A percentile compares a stretch with the other conserved stretches of the same genome.
phyloP scores from a whole-genome alignment of 2,329 filamentous ascomycete genomes.

The Madurella fahalii region DNA sequence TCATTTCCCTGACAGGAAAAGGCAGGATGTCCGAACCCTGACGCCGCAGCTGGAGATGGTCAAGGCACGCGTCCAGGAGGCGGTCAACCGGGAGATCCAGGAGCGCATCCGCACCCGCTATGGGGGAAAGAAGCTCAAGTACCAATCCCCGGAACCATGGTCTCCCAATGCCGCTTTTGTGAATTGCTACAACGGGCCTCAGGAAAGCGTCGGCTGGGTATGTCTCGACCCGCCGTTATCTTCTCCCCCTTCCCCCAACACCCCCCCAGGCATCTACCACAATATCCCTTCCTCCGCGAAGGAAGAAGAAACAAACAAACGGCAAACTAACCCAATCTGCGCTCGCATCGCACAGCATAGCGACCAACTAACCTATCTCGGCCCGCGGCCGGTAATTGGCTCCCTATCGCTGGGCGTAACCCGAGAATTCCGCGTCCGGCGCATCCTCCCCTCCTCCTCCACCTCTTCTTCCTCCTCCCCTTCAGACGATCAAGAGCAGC shows the following conservation, averaged over 20 bases:
- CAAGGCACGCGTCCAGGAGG: conserved; percentile 63
- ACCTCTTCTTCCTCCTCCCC: background rate
- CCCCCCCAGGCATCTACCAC: too few relatives aligned
- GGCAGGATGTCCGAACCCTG: conserved; percentile 67
- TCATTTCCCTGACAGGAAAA: background rate
- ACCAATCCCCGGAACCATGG: conserved; percentile 73
- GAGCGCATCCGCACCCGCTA: conserved; percentile 66
- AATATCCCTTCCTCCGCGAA: background rate
- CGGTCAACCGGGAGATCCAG: conserved; percentile 75
- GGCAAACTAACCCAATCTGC: background rate
- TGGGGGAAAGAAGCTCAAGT: conserved; percentile 65
- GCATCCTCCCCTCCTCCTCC: conserved; percentile 56
- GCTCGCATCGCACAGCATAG: conserved; percentile 51
- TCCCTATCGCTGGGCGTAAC: conserved; percentile 86
- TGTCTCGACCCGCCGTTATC: background rate
- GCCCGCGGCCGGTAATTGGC: conserved; percentile 82
- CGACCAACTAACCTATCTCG: conserved; percentile 89
- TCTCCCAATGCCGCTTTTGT: conserved; percentile 86
- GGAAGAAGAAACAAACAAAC: background rate
- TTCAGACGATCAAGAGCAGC: conserved; percentile 63
- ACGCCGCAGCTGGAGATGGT: conserved; percentile 70
- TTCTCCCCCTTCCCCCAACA: background rate
- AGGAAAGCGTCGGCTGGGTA: conserved; percentile 76
- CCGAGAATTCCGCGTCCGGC: conserved; percentile 86
- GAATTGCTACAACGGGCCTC: conserved; percentile 83